A percentile compares a stretch with the other conserved stretches of the same genome.
Conservation (phyloP, 2,329 filamentous ascomycete genomes). For the Orbilia blumenaviensis region DNA sequence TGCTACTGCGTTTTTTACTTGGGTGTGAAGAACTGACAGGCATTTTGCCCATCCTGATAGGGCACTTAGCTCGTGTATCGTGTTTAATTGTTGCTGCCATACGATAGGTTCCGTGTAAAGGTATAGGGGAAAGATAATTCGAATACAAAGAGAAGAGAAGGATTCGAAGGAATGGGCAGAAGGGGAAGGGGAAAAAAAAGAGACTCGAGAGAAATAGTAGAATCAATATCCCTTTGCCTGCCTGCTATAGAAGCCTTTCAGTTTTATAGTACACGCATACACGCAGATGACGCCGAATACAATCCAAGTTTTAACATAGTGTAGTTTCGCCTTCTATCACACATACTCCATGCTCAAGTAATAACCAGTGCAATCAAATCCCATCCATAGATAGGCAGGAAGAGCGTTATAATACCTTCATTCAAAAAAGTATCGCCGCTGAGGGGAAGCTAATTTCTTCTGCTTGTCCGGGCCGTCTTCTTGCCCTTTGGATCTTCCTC, state of each 20-base stretch:
- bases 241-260: not conserved
- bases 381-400: too few species aligned
- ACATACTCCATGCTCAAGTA: not conserved
- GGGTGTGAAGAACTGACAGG: constrained; percentile 5
- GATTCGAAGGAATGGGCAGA: too few species aligned
- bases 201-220: too few species aligned
- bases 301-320: not conserved
- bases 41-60: too few species aligned
- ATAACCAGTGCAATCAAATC: not conserved
- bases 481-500: constrained; percentile 56
- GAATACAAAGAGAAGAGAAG: not conserved
- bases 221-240: too few species aligned
- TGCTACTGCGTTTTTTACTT: too few species aligned
- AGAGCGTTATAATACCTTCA: not conserved
- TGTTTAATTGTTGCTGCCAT: too few species aligned
- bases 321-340: not conserved
- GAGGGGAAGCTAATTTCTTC: constrained; percentile 9
- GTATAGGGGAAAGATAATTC: too few species aligned
- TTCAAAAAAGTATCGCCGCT: not conserved
- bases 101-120: too few species aligned
- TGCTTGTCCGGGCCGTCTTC: constrained; percentile 41
- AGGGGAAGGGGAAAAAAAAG: too few species aligned
- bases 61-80: too few species aligned
- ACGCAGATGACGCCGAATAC: constrained; percentile 12
- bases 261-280: not conserved